These are phyloP conservation scores for Stagonosporopsis cucurbitacearum DNA, from an alignment of 2,329 filamentous ascomycete genomes.

Conservation along the genomic window DNA sequence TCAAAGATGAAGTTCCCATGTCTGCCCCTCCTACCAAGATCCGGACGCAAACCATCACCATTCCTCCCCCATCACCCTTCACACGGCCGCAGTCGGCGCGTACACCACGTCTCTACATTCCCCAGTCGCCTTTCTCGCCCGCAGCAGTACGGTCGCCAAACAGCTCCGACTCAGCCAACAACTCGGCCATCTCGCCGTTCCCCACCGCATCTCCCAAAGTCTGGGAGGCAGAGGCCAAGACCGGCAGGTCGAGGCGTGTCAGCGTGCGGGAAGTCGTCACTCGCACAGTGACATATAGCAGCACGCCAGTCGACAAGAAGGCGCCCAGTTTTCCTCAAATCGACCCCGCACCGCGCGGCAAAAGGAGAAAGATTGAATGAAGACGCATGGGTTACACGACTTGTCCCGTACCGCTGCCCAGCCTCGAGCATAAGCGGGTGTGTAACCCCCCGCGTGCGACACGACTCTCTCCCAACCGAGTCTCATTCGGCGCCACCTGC, in stretches of 20 bases:
- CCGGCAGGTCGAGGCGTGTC: conserved; percentile 64
- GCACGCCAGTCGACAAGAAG: conserved; percentile 52
- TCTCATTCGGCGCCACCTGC: conserved; percentile 29
- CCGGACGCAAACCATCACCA: conserved; percentile 61
- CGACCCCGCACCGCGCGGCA: conserved; percentile 88
- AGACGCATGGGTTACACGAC: conserved; percentile 24
- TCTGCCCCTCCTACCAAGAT: conserved; percentile 53
- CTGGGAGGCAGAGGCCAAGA: conserved; percentile 76
- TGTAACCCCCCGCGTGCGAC: conserved; percentile 31
- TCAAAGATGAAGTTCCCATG: conserved; percentile 48
- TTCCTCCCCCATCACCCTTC: conserved; percentile 67
- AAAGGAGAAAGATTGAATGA: conserved; percentile 77
- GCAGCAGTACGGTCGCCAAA: conserved; percentile 68
- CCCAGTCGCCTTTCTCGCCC: conserved; percentile 75
- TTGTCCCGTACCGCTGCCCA: conserved; percentile 22
- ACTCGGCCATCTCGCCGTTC: conserved; percentile 72
- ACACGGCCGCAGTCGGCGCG: conserved; percentile 68
- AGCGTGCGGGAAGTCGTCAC: conserved; percentile 89
- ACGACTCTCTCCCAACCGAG: conserved; percentile 24
- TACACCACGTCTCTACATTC: conserved; percentile 73
- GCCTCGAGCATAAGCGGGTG: conserved; percentile 33
- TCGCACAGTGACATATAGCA: conserved; percentile 89
- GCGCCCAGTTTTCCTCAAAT: conserved; percentile 64
- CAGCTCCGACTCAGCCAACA: conserved; percentile 58
- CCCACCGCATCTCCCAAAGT: conserved; percentile 78